These are phyloP conservation scores for Knufia fluminis DNA, from an alignment of 2,329 filamentous ascomycete genomes.

Conservation along the genomic window DNA sequence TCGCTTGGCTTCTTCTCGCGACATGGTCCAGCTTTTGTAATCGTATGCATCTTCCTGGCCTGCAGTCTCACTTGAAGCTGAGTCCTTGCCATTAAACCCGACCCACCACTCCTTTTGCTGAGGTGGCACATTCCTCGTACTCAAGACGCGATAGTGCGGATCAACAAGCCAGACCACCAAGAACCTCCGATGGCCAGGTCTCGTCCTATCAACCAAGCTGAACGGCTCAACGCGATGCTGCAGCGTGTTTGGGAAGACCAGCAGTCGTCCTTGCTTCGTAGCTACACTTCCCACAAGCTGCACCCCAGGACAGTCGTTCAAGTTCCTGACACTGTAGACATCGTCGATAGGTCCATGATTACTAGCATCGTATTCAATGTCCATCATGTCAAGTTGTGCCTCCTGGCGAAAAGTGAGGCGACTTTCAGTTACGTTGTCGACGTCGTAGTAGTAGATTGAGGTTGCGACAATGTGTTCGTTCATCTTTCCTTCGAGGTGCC, in stretches of 20 bases:
- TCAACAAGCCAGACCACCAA: conserved; percentile 53
- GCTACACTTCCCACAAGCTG: conserved; percentile 23
- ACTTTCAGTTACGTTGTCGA: conserved; percentile 49
- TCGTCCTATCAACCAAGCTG: conserved; percentile 39
- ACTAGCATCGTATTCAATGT: conserved; percentile 7
- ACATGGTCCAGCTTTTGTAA: conserved; percentile 24
- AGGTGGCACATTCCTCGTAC: conserved; percentile 43
- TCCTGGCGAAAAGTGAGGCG: conserved; percentile 43
- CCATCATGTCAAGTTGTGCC: conserved; percentile 27
- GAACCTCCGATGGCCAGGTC: conserved; percentile 48
- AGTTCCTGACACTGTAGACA: conserved; percentile 15
- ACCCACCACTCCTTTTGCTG: conserved; percentile 42
- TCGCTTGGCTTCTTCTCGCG: conserved; percentile 31
- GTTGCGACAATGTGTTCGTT: conserved; percentile 59
- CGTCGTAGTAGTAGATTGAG: conserved; percentile 53
- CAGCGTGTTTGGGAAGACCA: conserved; percentile 29
- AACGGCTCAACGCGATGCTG: conserved; percentile 47
- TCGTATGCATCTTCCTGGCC: not conserved
- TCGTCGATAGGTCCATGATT: conserved; percentile 27
- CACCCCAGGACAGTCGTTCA: conserved; percentile 23
- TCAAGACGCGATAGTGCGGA: conserved; percentile 43
- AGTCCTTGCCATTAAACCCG: conserved; percentile 17
- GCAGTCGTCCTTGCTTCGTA: conserved; percentile 17
- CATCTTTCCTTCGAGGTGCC: conserved; percentile 42
- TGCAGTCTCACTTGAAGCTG: not conserved